Percentiles rank a stretch among this genome's conserved stretches.
Conservation (phyloP, 129 eudicot genomes). For the Artemisia annua region DNA sequence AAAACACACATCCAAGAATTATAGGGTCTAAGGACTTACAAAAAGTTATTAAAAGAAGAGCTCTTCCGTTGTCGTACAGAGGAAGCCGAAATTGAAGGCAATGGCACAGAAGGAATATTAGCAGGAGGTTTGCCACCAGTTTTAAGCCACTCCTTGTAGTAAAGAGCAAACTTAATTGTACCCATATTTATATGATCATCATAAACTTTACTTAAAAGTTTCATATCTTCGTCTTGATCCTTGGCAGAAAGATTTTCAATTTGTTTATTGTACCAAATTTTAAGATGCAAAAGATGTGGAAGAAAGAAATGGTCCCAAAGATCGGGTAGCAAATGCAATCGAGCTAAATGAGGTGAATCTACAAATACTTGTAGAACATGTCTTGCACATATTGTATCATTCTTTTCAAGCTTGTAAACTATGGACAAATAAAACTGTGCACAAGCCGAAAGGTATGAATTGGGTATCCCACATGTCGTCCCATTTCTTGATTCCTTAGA, state of each 20-base stretch:
- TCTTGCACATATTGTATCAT: constrained; percentile 57
- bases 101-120: constrained; percentile 63
- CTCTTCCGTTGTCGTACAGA: constrained; percentile 36
- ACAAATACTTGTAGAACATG: constrained; percentile 64
- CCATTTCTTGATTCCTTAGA: constrained; percentile 43
- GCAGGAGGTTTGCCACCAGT: constrained; percentile 63
- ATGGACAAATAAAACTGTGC: constrained; percentile 73
- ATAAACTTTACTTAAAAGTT: constrained; percentile 43
- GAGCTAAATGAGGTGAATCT: constrained; percentile 66
- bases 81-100: constrained; percentile 53
- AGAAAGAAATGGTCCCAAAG: constrained; percentile 88
- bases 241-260: constrained; percentile 33
- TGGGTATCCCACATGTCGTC: constrained; percentile 44
- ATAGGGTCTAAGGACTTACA: constrained; percentile 47
- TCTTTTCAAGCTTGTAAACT: constrained; percentile 64
- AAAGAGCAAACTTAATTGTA: constrained; percentile 59
- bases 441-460: constrained; percentile 61
- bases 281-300: constrained; percentile 75
- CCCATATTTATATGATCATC: constrained; percentile 61
- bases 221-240: constrained; percentile 43
- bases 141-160: constrained; percentile 81
- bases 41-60: constrained; percentile 44
- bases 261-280: constrained; percentile 59
- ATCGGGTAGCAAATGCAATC: constrained; percentile 65
- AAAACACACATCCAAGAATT: not conserved